Evolutionary conservation across 306 rosid species (phyloP).

Genomic region (Quercus robur): DNA sequence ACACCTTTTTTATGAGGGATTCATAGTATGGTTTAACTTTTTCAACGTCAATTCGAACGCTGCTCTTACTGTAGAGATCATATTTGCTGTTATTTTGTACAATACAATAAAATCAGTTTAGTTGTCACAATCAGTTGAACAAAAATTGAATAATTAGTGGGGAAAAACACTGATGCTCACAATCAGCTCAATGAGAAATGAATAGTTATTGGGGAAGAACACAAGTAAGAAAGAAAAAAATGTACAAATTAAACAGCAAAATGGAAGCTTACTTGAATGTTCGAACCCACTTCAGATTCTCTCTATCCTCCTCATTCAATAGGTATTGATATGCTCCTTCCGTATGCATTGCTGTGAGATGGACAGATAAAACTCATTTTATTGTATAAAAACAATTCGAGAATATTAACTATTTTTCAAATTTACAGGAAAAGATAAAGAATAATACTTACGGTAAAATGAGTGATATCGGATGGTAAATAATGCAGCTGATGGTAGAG

Average conservation of each 20-base stretch:
- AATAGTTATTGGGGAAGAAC: no score
- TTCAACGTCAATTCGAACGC: not conserved
- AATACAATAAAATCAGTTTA: not conserved
- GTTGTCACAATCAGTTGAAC: not conserved
- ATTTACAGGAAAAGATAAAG: not conserved
- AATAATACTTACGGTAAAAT: constrained; percentile 29
- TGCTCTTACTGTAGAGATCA: constrained; percentile 10
- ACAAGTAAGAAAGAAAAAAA: not conserved
- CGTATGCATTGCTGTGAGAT: not conserved
- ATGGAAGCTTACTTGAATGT: constrained; percentile 4
- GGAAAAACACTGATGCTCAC: no score
- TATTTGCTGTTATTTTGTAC: not conserved
- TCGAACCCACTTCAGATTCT: constrained; percentile 1
- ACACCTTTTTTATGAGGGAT: constrained; percentile 5
- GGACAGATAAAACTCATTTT: not conserved
- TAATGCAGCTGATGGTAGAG: constrained; percentile 39
- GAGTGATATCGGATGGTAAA: constrained; percentile 47
- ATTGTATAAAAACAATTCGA: not conserved
- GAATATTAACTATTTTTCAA: no score
- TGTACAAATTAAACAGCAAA: not conserved
- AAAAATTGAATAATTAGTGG: not conserved
- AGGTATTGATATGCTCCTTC: constrained; percentile 1
- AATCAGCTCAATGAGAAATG: no score
- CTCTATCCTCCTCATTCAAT: not conserved
- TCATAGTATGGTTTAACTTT: constrained; percentile 9